Conservation (phyloP, 75 land plant species). For the Chamaecyparis obtusa region DNA sequence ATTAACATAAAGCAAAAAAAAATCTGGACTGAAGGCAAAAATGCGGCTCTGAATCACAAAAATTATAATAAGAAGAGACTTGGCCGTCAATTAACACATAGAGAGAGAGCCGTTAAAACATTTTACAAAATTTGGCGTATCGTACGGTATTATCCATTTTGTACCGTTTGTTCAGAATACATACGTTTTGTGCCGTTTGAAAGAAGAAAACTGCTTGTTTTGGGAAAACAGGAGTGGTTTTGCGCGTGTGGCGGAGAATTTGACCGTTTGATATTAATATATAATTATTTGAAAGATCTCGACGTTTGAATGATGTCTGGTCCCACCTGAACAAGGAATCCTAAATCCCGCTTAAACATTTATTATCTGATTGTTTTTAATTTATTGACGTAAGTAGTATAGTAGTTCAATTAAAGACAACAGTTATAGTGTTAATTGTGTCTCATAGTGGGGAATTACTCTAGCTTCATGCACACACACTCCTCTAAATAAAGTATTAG, state of each 20-base stretch:
- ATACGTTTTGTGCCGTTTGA: conserved; percentile 3
- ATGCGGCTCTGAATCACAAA: not conserved
- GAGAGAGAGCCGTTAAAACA: not conserved
- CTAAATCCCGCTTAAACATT: not conserved
- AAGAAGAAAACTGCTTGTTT: not conserved
- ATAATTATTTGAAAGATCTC: not conserved
- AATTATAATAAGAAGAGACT: not conserved
- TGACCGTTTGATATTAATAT: not conserved
- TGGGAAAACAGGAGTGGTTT: too few species aligned
- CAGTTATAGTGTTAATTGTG: not conserved
- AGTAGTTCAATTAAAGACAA: not conserved
- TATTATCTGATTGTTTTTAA: not conserved
- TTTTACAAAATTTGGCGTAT: not conserved
- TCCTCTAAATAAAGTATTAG: too few species aligned
- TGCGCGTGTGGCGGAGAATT: not conserved
- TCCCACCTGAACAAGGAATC: not conserved
- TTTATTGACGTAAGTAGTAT: not conserved
- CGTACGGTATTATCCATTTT: not conserved
- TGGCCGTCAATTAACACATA: not conserved
- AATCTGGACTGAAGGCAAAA: not conserved
- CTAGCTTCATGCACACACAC: too few species aligned
- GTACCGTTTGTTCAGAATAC: not conserved
- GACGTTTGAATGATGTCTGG: not conserved
- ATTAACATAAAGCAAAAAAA: not conserved
- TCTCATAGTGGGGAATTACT: not conserved